These are phyloP conservation scores for Ceratocystis cacaofunesta DNA, from an alignment of 2,329 filamentous ascomycete genomes.

Conservation along the genomic window DNA sequence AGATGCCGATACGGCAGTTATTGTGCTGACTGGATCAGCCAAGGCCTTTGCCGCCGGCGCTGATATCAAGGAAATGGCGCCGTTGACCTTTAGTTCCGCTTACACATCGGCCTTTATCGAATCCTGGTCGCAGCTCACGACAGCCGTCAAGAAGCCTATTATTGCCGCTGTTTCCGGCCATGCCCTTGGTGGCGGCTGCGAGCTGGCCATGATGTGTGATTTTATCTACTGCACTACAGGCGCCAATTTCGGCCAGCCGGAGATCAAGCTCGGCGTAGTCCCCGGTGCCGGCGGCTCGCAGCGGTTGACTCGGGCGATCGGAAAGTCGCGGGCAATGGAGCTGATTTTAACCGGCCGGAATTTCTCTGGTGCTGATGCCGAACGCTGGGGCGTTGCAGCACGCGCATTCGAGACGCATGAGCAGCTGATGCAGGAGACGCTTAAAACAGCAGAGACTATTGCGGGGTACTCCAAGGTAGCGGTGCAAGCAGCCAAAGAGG, in stretches of 20 bases:
- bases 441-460: constrained; percentile 79
- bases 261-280: constrained; percentile 88
- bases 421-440: constrained; percentile 62
- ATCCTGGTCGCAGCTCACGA: constrained; percentile 76
- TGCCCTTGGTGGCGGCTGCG: constrained; percentile 86
- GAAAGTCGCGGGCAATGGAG: constrained; percentile 82
- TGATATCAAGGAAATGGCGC: constrained; percentile 98
- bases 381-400: constrained; percentile 79
- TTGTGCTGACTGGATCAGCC: constrained; percentile 75
- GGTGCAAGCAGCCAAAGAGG: constrained; percentile 82
- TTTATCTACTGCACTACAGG: constrained; percentile 75
- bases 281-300: constrained; percentile 88
- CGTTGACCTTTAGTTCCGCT: constrained; percentile 73
- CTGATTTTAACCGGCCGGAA: constrained; percentile 73
- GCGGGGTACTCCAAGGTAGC: constrained; percentile 77
- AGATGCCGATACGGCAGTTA: constrained; percentile 54
- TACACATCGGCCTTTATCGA: constrained; percentile 91
- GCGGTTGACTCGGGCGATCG: constrained; percentile 66
- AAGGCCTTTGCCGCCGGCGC: constrained; percentile 90
- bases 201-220: constrained; percentile 95
- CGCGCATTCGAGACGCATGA: constrained; percentile 67
- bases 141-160: constrained; percentile 77
- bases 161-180: constrained; percentile 91
- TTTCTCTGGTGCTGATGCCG: constrained; percentile 73
- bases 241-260: constrained; percentile 90